Evolutionary conservation across 805 yeast species (phyloP).

Genomic region (Monosporozyma aerobia): DNA sequence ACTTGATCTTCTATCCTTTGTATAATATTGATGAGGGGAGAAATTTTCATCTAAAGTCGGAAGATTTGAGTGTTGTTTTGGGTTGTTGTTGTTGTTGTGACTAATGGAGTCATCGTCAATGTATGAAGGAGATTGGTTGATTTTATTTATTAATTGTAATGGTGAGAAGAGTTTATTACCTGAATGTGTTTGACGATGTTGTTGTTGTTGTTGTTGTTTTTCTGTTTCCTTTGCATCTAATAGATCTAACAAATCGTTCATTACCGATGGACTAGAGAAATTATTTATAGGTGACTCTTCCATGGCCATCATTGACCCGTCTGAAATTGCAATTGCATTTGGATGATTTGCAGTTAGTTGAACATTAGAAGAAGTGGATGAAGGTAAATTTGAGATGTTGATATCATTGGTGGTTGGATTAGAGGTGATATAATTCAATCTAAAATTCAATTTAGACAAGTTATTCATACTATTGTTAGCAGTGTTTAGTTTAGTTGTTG

Average conservation of each 20-base stretch:
- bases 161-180: neutral
- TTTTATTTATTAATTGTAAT: neutral
- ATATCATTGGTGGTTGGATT: neutral
- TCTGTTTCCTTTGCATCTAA: constrained; percentile 13
- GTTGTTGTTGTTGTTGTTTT: constrained; percentile 1
- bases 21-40: neutral
- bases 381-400: neutral
- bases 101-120: neutral
- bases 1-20: constrained; percentile 4
- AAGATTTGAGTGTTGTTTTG: neutral
- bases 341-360: neutral
- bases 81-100: too few relatives aligned
- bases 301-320: neutral
- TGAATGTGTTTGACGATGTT: neutral
- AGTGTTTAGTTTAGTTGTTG: constrained; percentile 10
- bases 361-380: neutral
- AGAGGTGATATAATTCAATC: neutral
- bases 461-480: constrained; percentile 8
- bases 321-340: neutral
- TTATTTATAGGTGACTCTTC: constrained; percentile 2
- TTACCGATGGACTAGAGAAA: constrained; percentile 15
- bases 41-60: neutral
- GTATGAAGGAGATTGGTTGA: neutral
- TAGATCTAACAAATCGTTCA: constrained; percentile 23
- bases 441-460: constrained; percentile 5